A percentile compares a stretch with the other conserved stretches of the same genome.
phyloP scores from a whole-genome alignment of 306 rosid genomes.

The Arachis stenosperma region DNA sequence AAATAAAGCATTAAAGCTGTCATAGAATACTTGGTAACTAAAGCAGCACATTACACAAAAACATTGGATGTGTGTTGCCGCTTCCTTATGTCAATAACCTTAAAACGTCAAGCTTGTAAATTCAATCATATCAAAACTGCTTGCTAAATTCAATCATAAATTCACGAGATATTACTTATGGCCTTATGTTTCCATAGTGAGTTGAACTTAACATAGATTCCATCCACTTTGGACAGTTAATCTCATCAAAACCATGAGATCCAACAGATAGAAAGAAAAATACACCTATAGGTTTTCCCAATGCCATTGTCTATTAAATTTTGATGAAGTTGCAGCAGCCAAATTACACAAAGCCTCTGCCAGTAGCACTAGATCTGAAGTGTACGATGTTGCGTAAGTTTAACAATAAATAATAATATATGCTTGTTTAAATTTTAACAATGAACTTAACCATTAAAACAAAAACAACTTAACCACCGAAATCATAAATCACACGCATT shows the following conservation, averaged over 20 bases:
- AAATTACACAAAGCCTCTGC: conserved; percentile 3
- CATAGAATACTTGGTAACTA: not conserved
- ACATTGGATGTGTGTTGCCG: conserved; percentile 9
- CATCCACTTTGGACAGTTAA: conserved; percentile 1
- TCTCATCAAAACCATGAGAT: conserved; percentile 8
- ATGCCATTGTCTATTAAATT: not conserved
- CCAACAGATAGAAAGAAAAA: not conserved
- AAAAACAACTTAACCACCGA: conserved; percentile 5
- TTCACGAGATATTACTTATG: conserved; percentile 10
- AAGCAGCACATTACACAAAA: not conserved
- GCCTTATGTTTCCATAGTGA: not conserved
- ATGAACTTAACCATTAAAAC: conserved; percentile 19
- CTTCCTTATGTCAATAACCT: conserved; percentile 4
- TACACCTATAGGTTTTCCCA: not conserved
- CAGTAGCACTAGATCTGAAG: conserved; percentile 29
- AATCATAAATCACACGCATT: conserved; percentile 4
- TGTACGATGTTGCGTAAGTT: not conserved
- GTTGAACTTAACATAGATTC: conserved; percentile 1
- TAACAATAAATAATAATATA: not conserved
- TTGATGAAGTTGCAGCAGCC: conserved; percentile 13
- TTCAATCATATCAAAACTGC: not conserved
- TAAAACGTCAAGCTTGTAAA: conserved; percentile 3
- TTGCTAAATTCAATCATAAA: not conserved
- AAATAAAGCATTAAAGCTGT: not conserved
- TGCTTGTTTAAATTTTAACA: conserved; percentile 10